Conservation (phyloP, 148 eudicot species). For the Rhododendron henanense region DNA sequence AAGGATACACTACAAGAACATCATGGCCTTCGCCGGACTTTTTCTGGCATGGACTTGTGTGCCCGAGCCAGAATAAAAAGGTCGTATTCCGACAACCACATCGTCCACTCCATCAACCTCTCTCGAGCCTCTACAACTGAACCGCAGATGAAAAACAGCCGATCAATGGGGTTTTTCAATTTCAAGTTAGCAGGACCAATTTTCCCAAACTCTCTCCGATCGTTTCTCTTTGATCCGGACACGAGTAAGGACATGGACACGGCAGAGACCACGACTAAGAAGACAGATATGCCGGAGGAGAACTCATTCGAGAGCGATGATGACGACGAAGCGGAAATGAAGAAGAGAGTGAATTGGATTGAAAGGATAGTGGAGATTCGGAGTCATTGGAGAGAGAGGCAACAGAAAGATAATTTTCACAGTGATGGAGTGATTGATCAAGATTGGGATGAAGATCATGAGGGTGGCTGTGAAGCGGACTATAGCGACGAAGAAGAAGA, state of each 20-base stretch:
- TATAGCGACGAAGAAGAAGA: conserved; percentile 42
- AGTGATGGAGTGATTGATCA: conserved; percentile 16
- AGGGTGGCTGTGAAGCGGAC: conserved; percentile 50
- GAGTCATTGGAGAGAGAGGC: conserved; percentile 41
- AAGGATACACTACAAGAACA: conserved; percentile 24
- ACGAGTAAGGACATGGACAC: conserved; percentile 13
- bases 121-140: conserved; percentile 28
- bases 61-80: conserved; percentile 28
- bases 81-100: conserved; percentile 52
- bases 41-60: conserved; percentile 32
- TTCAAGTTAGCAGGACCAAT: conserved; percentile 28
- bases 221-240: conserved; percentile 41
- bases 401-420: conserved; percentile 22
- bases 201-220: conserved; percentile 29
- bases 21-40: conserved; percentile 20
- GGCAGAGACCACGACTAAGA: background rate
- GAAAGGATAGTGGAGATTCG: conserved; percentile 56
- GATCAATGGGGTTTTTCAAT: conserved; percentile 40
- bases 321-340: conserved; percentile 17
- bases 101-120: conserved; percentile 29
- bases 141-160: conserved; percentile 34
- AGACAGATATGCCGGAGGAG: background rate
- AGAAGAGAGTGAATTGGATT: conserved; percentile 52
- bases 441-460: conserved; percentile 30
- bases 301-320: conserved; percentile 13